Base-by-base conservation (phyloP, 352 stramenopile genomes). In the Pythium pyrilobum region DNA sequence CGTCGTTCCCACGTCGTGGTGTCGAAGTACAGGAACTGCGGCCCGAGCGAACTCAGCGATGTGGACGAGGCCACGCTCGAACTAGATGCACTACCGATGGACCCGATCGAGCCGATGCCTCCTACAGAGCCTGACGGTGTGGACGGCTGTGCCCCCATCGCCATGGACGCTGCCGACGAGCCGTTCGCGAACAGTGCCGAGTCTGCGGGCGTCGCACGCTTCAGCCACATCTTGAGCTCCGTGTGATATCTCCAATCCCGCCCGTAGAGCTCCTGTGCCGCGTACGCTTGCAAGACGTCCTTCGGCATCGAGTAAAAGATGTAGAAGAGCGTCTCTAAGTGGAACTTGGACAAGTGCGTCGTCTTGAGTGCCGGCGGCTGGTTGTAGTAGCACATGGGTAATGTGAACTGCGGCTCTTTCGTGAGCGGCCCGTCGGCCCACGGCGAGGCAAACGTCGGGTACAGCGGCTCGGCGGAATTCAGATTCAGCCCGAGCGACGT, bases 251-350 rank as follows among this genome's bases (percentile, higher is more conserved):
- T 87, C 97, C 97, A 99, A 59, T 99, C 96, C 48, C 96, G 89
- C 44, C 76, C 89, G 56, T 95, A 90, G 18, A 96, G 73, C 63
- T 96, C 87, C 55, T 96, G 86, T 12, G 86, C 87, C 11, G 81
- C 77, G 43, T 91, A 94, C 5, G 87, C 86, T 74, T 99, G 96
- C 45, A 99, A 73, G 5, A 97, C 87, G 71, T 99, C 97, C 77
- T 97, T 96, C 39, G 97, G 96, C 80, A 99, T 96, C 49, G 91
- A 92, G 77, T 99, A 99, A 73, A 99, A 99, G 64, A 99, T 97
- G 79, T 98, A 99, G 76, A 99, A 99, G 21, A 99, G 77, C 49
- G 96, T 99, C 82, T 99, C 96, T 40, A 98, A 74, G 63, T 98
- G 89, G 71, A 99, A 99, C 74, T 99, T 99, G 46, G 86, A 95